Evolutionary conservation across 306 rosid species (phyloP).

Genomic region (Gastrolobium villosum): DNA sequence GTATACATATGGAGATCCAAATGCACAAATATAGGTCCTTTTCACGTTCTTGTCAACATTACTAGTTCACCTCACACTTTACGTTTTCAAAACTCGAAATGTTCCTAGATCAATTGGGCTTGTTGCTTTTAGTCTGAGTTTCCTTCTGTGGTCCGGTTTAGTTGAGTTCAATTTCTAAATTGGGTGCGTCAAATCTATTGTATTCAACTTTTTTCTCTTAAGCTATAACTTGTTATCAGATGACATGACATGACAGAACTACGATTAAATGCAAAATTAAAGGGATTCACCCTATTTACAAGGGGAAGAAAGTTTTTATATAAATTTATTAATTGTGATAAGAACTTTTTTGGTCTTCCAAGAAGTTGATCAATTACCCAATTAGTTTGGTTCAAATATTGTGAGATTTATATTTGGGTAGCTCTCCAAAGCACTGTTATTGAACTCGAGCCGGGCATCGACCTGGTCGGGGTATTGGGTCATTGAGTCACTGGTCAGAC

Average conservation of each 20-base stretch:
- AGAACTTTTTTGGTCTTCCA: too few species aligned
- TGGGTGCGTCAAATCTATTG: slow-evolving; percentile 21
- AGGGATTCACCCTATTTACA: background rate
- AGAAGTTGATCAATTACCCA: too few species aligned
- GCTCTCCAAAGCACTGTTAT: too few species aligned
- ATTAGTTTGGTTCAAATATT: too few species aligned
- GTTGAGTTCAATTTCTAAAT: slow-evolving; percentile 1
- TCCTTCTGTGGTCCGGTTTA: background rate
- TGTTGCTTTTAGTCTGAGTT: slow-evolving; percentile 24
- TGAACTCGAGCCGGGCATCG: too few species aligned
- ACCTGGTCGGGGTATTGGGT: too few species aligned
- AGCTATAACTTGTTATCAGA: slow-evolving; percentile 8
- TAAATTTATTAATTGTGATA: background rate
- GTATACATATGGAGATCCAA: background rate
- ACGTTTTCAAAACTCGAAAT: slow-evolving; percentile 27
- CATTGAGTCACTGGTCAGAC: too few species aligned
- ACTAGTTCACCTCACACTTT: slow-evolving; percentile 43
- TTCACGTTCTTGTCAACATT: slow-evolving; percentile 31
- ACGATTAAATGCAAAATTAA: slow-evolving; percentile 26
- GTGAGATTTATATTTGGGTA: too few species aligned
- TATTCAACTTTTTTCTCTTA: background rate
- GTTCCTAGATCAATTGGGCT: background rate
- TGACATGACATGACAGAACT: slow-evolving; percentile 18
- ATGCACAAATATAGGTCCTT: slow-evolving; percentile 15
- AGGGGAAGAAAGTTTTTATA: background rate